These are phyloP conservation scores for Coemansia sp. DNA, from an alignment of 192 early-diverging fungal species.

Conservation along the genomic window DNA sequence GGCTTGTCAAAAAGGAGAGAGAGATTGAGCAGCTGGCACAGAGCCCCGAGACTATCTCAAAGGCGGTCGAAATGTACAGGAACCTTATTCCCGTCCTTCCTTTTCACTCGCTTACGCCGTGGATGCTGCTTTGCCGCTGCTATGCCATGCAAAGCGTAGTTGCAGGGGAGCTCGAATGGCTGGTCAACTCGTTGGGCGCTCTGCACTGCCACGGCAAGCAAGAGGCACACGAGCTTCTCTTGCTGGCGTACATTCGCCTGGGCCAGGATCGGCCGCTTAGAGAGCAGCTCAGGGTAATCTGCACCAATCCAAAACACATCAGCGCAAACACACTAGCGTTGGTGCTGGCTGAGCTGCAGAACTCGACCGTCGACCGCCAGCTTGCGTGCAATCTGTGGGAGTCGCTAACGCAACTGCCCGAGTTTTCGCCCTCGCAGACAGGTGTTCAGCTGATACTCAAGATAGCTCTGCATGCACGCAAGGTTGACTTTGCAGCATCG, in stretches of 20 bases:
- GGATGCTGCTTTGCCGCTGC: constrained; percentile 39
- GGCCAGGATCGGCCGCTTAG: constrained; percentile 22
- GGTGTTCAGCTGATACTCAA: constrained; percentile 38
- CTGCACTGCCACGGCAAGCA: constrained; percentile 6
- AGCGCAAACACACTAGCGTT: constrained; percentile 10
- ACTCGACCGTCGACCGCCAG: constrained; percentile 16
- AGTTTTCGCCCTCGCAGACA: constrained; percentile 28
- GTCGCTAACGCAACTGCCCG: constrained; percentile 2
- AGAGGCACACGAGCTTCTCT: constrained; percentile 22
- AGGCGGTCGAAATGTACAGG: constrained; percentile 29
- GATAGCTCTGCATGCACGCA: constrained; percentile 20
- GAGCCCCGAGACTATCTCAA: constrained; percentile 15
- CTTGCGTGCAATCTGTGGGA: constrained; percentile 40
- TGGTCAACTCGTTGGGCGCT: constrained; percentile 12
- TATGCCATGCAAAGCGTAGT: constrained; percentile 6
- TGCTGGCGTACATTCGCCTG: constrained; percentile 26
- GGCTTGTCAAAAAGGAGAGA: constrained; percentile 2
- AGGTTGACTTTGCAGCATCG: constrained; percentile 14
- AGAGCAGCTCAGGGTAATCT: constrained; percentile 9
- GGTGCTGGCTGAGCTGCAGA: constrained; percentile 24
- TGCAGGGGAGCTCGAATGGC: constrained; percentile 9
- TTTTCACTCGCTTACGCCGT: constrained; percentile 28
- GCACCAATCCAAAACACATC: constrained; percentile 7
- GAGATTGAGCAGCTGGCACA: constrained; percentile 22
- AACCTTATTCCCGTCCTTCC: constrained; percentile 8